Evolutionary conservation across 2,329 filamentous ascomycete genomes (phyloP).

Genomic region (Colletotrichum musicola): DNA sequence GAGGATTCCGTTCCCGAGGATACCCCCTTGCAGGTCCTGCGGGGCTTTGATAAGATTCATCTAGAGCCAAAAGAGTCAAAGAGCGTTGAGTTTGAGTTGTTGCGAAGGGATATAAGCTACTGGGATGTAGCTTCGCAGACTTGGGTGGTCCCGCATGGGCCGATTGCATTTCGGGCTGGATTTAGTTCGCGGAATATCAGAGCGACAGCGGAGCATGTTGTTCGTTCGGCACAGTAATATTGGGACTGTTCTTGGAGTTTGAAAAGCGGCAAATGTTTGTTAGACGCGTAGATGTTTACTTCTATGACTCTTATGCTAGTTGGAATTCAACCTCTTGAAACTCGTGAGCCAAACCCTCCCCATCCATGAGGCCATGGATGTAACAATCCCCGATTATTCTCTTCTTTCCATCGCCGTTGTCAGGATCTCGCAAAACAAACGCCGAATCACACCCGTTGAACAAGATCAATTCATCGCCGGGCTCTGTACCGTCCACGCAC

Average conservation of each 20-base stretch:
- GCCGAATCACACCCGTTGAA: constrained; percentile 13
- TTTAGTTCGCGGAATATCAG: constrained; percentile 31
- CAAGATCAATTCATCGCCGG: constrained; percentile 13
- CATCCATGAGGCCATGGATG: constrained; percentile 16
- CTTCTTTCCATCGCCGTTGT: too few relatives aligned
- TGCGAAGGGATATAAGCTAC: constrained; percentile 73
- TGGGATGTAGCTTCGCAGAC: constrained; percentile 72
- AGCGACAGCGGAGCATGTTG: constrained; percentile 5
- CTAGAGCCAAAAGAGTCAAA: constrained; percentile 61
- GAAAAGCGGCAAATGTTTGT: background rate
- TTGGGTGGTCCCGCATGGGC: constrained; percentile 67
- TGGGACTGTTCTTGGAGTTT: background rate
- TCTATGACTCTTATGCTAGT: background rate
- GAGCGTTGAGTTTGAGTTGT: constrained; percentile 66
- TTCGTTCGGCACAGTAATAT: background rate
- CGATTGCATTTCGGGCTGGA: constrained; percentile 57
- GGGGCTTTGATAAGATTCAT: constrained; percentile 74
- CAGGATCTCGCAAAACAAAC: background rate
- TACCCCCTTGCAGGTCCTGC: constrained; percentile 67
- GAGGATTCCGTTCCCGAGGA: constrained; percentile 38
- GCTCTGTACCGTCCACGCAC: constrained; percentile 3
- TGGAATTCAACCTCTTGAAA: constrained; percentile 2
- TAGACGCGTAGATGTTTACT: background rate
- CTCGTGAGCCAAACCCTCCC: background rate
- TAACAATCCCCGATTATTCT: constrained; percentile 13